phyloP scores from a whole-genome alignment of 2,329 filamentous ascomycete species.

The Sporothrix dimorphospora region DNA sequence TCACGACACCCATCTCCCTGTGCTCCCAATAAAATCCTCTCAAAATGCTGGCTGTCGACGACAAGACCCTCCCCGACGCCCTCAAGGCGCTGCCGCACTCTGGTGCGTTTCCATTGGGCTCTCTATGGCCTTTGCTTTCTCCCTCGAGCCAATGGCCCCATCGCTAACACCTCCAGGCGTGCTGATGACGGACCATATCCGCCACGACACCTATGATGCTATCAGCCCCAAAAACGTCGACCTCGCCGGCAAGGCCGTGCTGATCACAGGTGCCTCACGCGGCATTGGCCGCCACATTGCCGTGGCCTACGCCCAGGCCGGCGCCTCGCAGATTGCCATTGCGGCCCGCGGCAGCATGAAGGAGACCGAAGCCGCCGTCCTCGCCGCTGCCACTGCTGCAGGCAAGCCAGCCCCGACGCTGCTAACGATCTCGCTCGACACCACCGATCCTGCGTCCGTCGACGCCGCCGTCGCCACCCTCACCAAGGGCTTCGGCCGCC shows the following conservation, averaged over 20 bases:
- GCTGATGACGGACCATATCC: constrained; percentile 2
- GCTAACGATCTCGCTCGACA: constrained; percentile 12
- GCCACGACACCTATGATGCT: constrained; percentile 34
- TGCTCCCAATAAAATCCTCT: not conserved
- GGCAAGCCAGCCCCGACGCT: constrained; percentile 17
- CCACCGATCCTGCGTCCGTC: constrained; percentile 21
- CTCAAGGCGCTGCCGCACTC: constrained; percentile 8
- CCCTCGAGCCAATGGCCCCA: not conserved
- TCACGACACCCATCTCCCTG: not conserved
- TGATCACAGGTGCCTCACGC: constrained; percentile 31
- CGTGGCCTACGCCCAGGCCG: constrained; percentile 28
- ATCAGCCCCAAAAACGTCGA: constrained; percentile 27
- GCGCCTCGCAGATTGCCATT: constrained; percentile 24
- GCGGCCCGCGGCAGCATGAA: constrained; percentile 19
- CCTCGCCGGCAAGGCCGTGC: constrained; percentile 30
- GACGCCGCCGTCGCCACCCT: not conserved
- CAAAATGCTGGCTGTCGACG: constrained; percentile 12
- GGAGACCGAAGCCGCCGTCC: not conserved
- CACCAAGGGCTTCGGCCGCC: constrained; percentile 14
- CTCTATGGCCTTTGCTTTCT: not conserved
- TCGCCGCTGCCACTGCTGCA: constrained; percentile 19
- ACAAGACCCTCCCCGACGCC: constrained; percentile 3
- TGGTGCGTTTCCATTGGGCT: not conserved
- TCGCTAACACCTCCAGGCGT: not conserved
- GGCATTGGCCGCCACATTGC: constrained; percentile 30